A percentile compares a stretch with the other conserved stretches of the same genome.
These are phyloP conservation scores for Kodamaea alishanica DNA, from an alignment of 1,139 yeast species.

Conservation along the genomic window DNA sequence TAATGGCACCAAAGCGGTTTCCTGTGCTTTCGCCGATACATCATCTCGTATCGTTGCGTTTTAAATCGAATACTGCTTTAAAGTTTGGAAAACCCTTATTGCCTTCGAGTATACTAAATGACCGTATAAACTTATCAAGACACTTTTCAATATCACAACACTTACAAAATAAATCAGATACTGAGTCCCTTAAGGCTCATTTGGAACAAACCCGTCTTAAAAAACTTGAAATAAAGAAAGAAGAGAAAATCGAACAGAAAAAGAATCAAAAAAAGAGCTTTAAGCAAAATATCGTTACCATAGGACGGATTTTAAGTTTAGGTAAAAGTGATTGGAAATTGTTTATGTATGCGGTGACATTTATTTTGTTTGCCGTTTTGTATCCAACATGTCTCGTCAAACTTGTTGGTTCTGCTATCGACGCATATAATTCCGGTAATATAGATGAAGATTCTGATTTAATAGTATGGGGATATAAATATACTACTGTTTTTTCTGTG, in stretches of 20 bases:
- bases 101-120: too few species aligned
- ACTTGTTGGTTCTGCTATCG: conserved; percentile 46
- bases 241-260: conserved; percentile 29
- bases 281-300: conserved; percentile 34
- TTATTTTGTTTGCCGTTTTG: conserved; percentile 44
- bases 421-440: conserved; percentile 37
- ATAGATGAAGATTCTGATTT: conserved; percentile 41
- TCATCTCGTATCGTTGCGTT: too few species aligned
- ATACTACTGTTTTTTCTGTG: conserved; percentile 37
- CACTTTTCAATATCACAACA: too few species aligned
- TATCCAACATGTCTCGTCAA: conserved; percentile 47
- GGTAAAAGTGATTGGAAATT: conserved; percentile 42
- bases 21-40: too few species aligned
- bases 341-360: conserved; percentile 39
- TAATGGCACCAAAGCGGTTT: too few species aligned
- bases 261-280: conserved; percentile 26
- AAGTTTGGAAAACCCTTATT: too few species aligned
- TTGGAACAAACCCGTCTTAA: conserved; percentile 27
- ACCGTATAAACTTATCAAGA: too few species aligned
- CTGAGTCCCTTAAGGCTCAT: too few species aligned
- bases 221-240: conserved; percentile 29
- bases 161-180: too few species aligned
- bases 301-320: conserved; percentile 34
- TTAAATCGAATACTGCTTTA: too few species aligned
- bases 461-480: conserved; percentile 46